These are phyloP conservation scores for Aureobasidium musti DNA, from an alignment of 2,329 filamentous ascomycete genomes.

Conservation along the genomic window DNA sequence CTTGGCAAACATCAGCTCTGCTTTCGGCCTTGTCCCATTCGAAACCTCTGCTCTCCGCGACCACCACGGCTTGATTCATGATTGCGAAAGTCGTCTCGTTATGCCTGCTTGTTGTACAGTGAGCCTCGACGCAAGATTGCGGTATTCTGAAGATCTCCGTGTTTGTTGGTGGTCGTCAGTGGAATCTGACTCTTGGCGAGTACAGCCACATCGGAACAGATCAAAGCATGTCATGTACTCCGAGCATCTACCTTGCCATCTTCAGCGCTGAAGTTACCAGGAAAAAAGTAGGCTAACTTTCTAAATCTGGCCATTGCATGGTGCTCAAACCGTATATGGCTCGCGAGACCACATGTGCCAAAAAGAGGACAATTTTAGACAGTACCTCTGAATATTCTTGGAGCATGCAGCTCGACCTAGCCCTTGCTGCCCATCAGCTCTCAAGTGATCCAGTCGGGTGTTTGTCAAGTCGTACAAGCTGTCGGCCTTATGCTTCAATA, in stretches of 20 bases:
- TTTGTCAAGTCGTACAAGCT: not conserved
- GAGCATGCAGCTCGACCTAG: not conserved
- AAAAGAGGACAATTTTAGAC: not conserved
- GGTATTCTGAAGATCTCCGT: no score
- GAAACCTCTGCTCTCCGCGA: not conserved
- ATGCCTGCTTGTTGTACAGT: no score
- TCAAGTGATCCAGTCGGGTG: not conserved
- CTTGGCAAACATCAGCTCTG: not conserved
- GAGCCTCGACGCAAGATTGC: no score
- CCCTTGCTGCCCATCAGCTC: not conserved
- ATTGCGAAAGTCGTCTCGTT: no score
- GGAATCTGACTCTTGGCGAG: not conserved
- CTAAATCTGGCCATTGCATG: not conserved
- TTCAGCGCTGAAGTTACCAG: slow-evolving; percentile 1
- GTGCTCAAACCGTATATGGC: not conserved
- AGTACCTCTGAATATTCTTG: not conserved
- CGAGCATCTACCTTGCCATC: not conserved
- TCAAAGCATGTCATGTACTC: not conserved
- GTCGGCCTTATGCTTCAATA: slow-evolving; percentile 15
- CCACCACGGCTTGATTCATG: not conserved
- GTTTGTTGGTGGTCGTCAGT: not conserved
- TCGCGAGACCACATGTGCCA: not conserved
- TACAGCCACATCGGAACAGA: slow-evolving; percentile 10
- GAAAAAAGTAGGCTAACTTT: not conserved
- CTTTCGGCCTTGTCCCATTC: not conserved